Evolutionary conservation across 768 basidiomycete species (phyloP).

Genomic region (Russula emetica): DNA sequence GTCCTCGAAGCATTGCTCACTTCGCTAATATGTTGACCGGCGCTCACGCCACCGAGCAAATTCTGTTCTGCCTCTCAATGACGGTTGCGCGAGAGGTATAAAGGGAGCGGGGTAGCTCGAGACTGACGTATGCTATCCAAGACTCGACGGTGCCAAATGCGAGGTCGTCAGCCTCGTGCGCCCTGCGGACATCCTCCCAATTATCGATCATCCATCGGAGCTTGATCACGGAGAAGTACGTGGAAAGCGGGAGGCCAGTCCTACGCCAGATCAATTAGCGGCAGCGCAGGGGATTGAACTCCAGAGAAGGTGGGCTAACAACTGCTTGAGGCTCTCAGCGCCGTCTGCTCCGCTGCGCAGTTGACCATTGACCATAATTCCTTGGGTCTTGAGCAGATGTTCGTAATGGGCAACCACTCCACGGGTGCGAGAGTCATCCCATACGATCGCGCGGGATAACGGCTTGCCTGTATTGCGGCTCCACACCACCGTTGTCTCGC

Average conservation of each 20-base stretch:
- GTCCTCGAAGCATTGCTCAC: conserved; percentile 97
- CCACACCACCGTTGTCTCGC: conserved; percentile 95
- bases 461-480: conserved; percentile 85
- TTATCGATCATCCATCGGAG: conserved; percentile 96
- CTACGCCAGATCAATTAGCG: conserved; percentile 38
- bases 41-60: conserved; percentile 70
- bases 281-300: background rate
- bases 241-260: conserved; percentile 91
- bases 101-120: background rate
- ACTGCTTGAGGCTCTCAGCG: conserved; percentile 55
- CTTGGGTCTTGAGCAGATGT: conserved; percentile 62
- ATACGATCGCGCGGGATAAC: conserved; percentile 86
- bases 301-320: conserved; percentile 48
- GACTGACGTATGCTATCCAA: conserved; percentile 81
- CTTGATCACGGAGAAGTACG: conserved; percentile 97
- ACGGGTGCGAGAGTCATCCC: conserved; percentile 94
- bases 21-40: conserved; percentile 80
- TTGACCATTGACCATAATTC: conserved; percentile 62
- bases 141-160: conserved; percentile 95
- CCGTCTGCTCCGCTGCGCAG: conserved; percentile 71
- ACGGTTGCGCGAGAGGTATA: background rate
- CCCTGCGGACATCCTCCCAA: conserved; percentile 64
- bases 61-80: conserved; percentile 46
- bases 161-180: conserved; percentile 76
- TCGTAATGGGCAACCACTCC: conserved; percentile 78